Conservation (phyloP, 2,329 filamentous ascomycete genomes). For the Gnomoniopsis smithogilvyi region DNA sequence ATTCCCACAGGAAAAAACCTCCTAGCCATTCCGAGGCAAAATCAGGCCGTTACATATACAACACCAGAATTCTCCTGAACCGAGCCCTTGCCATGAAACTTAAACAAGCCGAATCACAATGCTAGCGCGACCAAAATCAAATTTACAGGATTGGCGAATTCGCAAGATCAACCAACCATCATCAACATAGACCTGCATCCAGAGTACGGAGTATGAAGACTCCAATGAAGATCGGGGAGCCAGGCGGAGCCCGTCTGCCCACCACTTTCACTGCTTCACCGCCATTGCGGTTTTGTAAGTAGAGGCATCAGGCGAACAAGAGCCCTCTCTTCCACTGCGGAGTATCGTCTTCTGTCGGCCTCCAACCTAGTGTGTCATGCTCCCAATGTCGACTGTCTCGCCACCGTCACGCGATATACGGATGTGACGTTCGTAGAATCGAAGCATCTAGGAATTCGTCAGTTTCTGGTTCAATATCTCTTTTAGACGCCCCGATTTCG, state of each 20-base stretch:
- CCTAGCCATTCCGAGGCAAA: neutral
- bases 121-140: neutral
- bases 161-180: neutral
- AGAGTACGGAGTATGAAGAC: no score
- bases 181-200: neutral
- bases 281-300: neutral
- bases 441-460: constrained; percentile 46
- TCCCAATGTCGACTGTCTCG: constrained; percentile 9
- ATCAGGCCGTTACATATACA: neutral
- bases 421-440: constrained; percentile 58
- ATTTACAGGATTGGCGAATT: neutral
- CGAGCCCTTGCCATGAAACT: neutral
- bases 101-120: neutral
- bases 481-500: neutral
- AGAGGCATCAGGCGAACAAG: neutral
- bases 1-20: neutral
- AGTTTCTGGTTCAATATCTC: neutral
- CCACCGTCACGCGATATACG: constrained; percentile 29
- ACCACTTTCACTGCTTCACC: neutral
- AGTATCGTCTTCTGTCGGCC: neutral
- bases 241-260: neutral
- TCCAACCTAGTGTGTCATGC: constrained; percentile 5
- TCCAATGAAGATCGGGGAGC: neutral
- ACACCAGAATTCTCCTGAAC: neutral
- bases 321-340: neutral